These are phyloP conservation scores for Apodospora peruviana DNA, from an alignment of 495 filamentous ascomycete species.

Conservation along the genomic window DNA sequence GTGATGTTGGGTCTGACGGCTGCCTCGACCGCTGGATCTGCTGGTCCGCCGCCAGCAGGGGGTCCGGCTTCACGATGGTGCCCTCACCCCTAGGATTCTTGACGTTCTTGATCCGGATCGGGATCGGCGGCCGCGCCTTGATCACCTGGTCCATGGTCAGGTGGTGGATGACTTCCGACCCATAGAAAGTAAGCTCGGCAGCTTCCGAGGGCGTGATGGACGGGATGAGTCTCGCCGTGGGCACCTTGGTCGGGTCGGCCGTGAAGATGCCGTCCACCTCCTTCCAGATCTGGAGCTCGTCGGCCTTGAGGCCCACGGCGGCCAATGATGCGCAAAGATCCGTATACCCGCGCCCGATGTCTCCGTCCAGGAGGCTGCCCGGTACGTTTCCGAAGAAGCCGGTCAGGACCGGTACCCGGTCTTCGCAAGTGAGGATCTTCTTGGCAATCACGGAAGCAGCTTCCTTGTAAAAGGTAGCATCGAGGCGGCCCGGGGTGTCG, in stretches of 20 bases:
- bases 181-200: slow-evolving; percentile 87
- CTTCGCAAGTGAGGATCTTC: slow-evolving; percentile 62
- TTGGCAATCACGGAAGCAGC: slow-evolving; percentile 59
- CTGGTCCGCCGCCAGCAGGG: slow-evolving; percentile 37
- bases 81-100: slow-evolving; percentile 85
- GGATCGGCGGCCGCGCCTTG: slow-evolving; percentile 73
- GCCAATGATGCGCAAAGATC: slow-evolving; percentile 82
- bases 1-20: slow-evolving; percentile 36
- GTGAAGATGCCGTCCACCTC: slow-evolving; percentile 92
- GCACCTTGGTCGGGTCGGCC: slow-evolving; percentile 81
- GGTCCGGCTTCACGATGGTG: slow-evolving; percentile 72
- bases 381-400: slow-evolving; percentile 88
- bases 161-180: slow-evolving; percentile 93
- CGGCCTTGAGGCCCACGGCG: slow-evolving; percentile 69
- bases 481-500: slow-evolving; percentile 55
- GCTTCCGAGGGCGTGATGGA: slow-evolving; percentile 83
- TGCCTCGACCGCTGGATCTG: slow-evolving; percentile 37
- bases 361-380: slow-evolving; percentile 67
- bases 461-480: slow-evolving; percentile 73
- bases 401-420: slow-evolving; percentile 70
- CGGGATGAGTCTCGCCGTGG: slow-evolving; percentile 68
- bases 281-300: slow-evolving; percentile 89
- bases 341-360: slow-evolving; percentile 80
- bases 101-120: slow-evolving; percentile 97
- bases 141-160: slow-evolving; percentile 99